phyloP scores from a whole-genome alignment of 768 basidiomycete genomes.

The Kwoniella dejecticola region DNA sequence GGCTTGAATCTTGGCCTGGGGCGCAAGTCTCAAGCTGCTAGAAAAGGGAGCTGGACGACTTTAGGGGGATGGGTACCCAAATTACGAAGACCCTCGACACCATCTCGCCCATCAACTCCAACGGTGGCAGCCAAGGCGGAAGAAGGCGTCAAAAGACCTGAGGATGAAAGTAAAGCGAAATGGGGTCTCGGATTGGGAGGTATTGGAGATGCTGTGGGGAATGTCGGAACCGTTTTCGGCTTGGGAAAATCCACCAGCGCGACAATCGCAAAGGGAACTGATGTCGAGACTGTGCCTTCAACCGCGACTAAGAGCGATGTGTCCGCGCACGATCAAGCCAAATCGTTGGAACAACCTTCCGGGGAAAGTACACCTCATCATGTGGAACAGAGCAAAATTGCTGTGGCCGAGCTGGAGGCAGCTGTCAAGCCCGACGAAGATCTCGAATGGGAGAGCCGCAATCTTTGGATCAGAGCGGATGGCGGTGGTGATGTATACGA shows the following conservation, averaged over 20 bases:
- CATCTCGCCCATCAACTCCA: constrained; percentile 7
- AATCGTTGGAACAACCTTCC: too few species aligned
- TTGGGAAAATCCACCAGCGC: constrained; percentile 6
- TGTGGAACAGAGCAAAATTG: constrained; percentile 14
- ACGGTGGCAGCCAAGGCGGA: not conserved
- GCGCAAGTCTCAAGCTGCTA: not conserved
- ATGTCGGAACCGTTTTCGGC: constrained; percentile 34
- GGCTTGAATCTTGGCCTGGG: constrained; percentile 12
- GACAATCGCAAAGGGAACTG: too few species aligned
- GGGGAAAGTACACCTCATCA: constrained; percentile 1
- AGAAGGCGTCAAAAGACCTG: not conserved
- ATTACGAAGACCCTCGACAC: constrained; percentile 12
- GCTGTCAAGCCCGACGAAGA: constrained; percentile 29
- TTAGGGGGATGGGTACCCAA: constrained; percentile 38
- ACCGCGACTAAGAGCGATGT: not conserved
- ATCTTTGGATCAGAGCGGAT: constrained; percentile 8
- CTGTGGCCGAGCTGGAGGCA: constrained; percentile 26
- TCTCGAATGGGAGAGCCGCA: constrained; percentile 26
- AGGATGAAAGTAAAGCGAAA: not conserved
- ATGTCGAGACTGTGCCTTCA: not conserved
- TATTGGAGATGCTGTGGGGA: constrained; percentile 23
- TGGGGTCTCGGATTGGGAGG: constrained; percentile 20
- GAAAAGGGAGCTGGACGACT: constrained; percentile 37
- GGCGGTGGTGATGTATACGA: not conserved
- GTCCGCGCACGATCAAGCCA: too few species aligned